phyloP scores from a whole-genome alignment of 345 rosid genomes.

The Turnera subulata region DNA sequence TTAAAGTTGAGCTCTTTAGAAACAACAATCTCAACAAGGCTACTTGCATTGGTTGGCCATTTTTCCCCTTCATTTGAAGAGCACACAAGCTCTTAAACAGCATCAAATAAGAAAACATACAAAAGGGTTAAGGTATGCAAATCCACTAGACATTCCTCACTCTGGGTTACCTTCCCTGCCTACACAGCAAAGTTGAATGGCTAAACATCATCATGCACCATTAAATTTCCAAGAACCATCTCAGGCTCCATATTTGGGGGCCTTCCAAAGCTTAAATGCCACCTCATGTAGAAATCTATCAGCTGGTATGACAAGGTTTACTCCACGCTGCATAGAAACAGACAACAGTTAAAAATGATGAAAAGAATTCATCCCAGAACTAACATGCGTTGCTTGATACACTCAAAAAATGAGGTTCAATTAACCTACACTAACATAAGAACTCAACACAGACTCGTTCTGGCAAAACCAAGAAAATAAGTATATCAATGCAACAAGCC shows the following conservation, averaged over 20 bases:
- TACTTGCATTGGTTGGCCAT: neutral
- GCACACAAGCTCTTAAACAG: neutral
- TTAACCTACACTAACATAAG: neutral
- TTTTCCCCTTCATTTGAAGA: neutral
- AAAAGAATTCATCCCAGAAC: neutral
- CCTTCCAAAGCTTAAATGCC: constrained; percentile 97
- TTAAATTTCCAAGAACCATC: neutral
- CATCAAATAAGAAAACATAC: too few species aligned
- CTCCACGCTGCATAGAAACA: constrained; percentile 46
- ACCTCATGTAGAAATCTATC: constrained; percentile 92
- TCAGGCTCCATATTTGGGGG: constrained; percentile 97
- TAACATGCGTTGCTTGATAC: neutral
- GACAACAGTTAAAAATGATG: neutral
- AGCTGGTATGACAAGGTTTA: constrained; percentile 78
- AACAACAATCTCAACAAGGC: neutral
- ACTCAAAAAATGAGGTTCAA: neutral
- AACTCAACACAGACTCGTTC: too few species aligned
- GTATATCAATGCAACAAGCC: too few species aligned
- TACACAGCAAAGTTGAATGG: neutral
- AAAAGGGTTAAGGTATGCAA: neutral
- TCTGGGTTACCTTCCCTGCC: neutral
- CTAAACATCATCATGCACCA: neutral
- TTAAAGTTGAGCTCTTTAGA: neutral
- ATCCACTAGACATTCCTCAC: neutral
- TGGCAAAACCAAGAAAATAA: too few species aligned